Evolutionary conservation across 2,329 filamentous ascomycete species (phyloP).

Genomic region (Gnomoniopsis smithogilvyi): DNA sequence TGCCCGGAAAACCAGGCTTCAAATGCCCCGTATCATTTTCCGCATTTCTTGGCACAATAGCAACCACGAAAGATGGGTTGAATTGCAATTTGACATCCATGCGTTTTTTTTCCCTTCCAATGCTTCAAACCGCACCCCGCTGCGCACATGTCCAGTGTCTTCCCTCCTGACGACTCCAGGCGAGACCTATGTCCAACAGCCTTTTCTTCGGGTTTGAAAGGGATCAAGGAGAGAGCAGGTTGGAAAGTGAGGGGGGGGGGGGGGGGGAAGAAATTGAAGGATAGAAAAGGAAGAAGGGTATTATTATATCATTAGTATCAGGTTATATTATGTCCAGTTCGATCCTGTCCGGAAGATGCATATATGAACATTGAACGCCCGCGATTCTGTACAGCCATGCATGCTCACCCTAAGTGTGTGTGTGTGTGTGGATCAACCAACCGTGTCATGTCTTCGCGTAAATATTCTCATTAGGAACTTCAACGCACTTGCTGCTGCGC

Average conservation of each 20-base stretch:
- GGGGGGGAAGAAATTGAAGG: no score
- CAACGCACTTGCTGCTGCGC: not conserved
- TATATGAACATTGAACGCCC: not conserved
- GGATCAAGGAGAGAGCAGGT: no score
- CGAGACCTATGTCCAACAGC: not conserved
- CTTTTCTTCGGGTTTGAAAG: no score
- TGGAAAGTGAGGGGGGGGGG: no score
- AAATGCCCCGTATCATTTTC: constrained; percentile 55
- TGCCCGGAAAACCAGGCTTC: constrained; percentile 19
- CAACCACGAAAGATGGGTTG: constrained; percentile 73
- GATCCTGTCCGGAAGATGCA: not conserved
- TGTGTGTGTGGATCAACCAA: not conserved
- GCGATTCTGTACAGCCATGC: not conserved
- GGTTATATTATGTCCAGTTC: constrained; percentile 3
- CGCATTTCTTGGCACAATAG: constrained; percentile 99
- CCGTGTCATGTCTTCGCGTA: constrained; percentile 14
- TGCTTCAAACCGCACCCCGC: not conserved
- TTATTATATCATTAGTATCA: constrained; percentile 19
- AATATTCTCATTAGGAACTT: constrained; percentile 7
- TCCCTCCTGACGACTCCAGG: not conserved
- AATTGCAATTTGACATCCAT: constrained; percentile 99
- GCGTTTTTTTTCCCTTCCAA: constrained; percentile 46
- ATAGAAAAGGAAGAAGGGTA: not conserved
- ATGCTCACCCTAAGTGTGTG: constrained; percentile 3
- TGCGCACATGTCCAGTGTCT: not conserved